Evolutionary conservation across 805 yeast species (phyloP), one percentile per base, ranked within the genome.

Genomic region (Isabelozyma heimii): DNA sequence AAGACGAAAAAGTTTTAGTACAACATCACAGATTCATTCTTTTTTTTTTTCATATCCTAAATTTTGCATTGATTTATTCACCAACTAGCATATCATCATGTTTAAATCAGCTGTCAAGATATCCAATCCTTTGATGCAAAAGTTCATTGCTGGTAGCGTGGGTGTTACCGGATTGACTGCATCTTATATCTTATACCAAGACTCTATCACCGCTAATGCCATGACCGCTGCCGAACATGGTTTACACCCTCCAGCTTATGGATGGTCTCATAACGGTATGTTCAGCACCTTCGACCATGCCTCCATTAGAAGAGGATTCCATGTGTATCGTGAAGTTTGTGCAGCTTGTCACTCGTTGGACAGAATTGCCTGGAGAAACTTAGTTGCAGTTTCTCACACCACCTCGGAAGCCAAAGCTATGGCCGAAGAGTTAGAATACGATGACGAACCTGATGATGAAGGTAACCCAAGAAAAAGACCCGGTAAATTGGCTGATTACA

Each of bases 141-240:
- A 77, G 63, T 63, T 76, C 61, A 72, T 84, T 60, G 76, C 80
- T 57, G 85, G 85, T 61, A 75, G 84, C 50, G 85, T 84, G 58
- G 89, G 88, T 52, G 79, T 83, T 45, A 79, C 89, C 50, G 96
- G 96, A 57, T 75, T 88, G 53, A 80, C 89, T 50, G 90, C 95
- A 43, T 87, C 94, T 50, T 87, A 86, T 69, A 75, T 87, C 63
- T 76, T 88, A 65, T 90, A 90, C 75, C 83, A 88, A 64, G 96
- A 90, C 70, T 79, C 91, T 28, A 81, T 84, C 70, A 84, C 90
- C 54, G 97, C 97, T 50, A 84, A 82, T 63, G 98, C 98, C 65
- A 88, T 92, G 96, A 91, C 99, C 48, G 95, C 94, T 58, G 97
- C 98, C 59, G 99, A 94, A 77, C 98, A 94, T 76, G 99, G 99